A percentile compares a stretch with the other conserved stretches of the same genome.
These are phyloP conservation scores for Epichloe brachyelytri DNA, from an alignment of 2,329 filamentous ascomycete genomes.

Conservation along the genomic window DNA sequence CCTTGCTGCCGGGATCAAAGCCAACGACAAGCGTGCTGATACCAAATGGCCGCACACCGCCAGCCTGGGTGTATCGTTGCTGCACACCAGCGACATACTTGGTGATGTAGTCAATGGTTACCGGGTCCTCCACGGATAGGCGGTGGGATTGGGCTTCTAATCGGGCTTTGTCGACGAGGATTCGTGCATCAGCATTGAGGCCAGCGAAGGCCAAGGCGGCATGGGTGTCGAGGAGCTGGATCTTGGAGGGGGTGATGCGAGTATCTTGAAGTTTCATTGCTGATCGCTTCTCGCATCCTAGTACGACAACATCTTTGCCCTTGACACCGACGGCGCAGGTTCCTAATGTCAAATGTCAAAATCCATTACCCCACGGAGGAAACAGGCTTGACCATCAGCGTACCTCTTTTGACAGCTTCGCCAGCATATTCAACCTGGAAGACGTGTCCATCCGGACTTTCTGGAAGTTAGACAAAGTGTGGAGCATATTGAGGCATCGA, in stretches of 20 bases:
- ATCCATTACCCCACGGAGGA: slow-evolving; percentile 7
- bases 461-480: slow-evolving; percentile 28
- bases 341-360: slow-evolving; percentile 36
- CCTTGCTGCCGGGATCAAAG: slow-evolving; percentile 88
- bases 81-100: slow-evolving; percentile 97
- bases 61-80: slow-evolving; percentile 97
- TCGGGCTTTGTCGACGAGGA: slow-evolving; percentile 94
- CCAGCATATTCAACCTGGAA: slow-evolving; percentile 99
- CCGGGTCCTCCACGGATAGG: slow-evolving; percentile 91
- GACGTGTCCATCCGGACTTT: slow-evolving; percentile 94
- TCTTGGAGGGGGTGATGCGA: slow-evolving; percentile 93
- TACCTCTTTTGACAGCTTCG: slow-evolving; percentile 97
- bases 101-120: slow-evolving; percentile 98
- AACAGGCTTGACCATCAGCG: slow-evolving; percentile 7
- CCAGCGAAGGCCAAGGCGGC: slow-evolving; percentile 95
- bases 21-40: slow-evolving; percentile 97
- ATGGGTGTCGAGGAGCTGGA: slow-evolving; percentile 89
- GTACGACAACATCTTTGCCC: slow-evolving; percentile 82
- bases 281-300: slow-evolving; percentile 96
- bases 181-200: slow-evolving; percentile 93
- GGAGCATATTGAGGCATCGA: not conserved
- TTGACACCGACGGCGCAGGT: slow-evolving; percentile 98
- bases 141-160: slow-evolving; percentile 96
- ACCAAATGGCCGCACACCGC: slow-evolving; percentile 95
- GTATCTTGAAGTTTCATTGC: slow-evolving; percentile 99